A percentile compares a stretch with the other conserved stretches of the same genome.
phyloP scores from a whole-genome alignment of 495 filamentous ascomycete species.

The Penicillium manginii region DNA sequence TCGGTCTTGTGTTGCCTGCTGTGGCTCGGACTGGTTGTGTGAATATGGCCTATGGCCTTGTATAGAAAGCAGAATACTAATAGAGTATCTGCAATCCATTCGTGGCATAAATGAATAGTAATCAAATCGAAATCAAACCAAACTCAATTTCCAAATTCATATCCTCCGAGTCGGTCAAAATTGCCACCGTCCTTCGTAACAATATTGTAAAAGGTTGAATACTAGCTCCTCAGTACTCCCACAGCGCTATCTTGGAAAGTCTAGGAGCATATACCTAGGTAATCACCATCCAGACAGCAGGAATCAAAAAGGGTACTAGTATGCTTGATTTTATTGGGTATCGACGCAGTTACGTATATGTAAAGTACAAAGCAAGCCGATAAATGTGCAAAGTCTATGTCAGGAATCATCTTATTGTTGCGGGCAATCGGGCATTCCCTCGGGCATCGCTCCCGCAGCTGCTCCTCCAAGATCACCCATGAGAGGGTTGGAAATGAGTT shows the following conservation, averaged over 20 bases:
- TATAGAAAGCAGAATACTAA: neutral
- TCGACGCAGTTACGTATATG: conserved; percentile 29
- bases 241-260: too few species aligned
- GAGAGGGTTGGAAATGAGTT: conserved; percentile 79
- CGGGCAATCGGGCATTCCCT: conserved; percentile 43
- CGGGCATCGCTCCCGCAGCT: conserved; percentile 22
- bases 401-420: conserved; percentile 33
- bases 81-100: neutral
- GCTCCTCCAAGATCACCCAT: conserved; percentile 39
- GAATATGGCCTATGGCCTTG: neutral
- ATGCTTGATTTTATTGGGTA: conserved; percentile 31
- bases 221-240: too few species aligned
- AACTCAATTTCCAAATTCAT: too few species aligned
- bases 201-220: too few species aligned
- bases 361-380: conserved; percentile 31
- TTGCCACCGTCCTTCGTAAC: too few species aligned
- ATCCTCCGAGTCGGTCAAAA: too few species aligned
- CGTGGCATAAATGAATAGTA: neutral
- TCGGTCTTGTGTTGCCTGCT: neutral
- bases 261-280: neutral
- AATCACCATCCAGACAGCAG: neutral
- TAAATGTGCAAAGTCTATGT: conserved; percentile 12
- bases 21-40: neutral
- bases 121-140: neutral
- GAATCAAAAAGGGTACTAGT: conserved; percentile 2